Conservation (phyloP, 2,329 filamentous ascomycete species). For the Sclerotinia nivalis region DNA sequence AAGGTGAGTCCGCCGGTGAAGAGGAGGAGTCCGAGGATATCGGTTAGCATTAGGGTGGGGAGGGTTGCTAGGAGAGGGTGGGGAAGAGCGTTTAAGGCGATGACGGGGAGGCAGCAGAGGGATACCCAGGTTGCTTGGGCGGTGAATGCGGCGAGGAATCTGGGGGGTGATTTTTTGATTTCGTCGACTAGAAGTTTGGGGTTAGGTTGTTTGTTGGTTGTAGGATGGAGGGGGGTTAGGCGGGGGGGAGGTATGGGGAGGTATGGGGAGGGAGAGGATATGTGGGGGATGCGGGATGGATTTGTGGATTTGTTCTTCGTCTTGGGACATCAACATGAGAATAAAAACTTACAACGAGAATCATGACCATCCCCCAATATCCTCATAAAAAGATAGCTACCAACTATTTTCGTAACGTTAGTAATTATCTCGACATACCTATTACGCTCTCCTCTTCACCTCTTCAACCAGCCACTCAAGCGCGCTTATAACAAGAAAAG, state of each 20-base stretch:
- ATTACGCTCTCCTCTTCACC: not conserved
- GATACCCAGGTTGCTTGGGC: conserved; percentile 69
- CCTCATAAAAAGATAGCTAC: conserved; percentile 3
- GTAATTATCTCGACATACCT: not conserved
- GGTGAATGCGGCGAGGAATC: conserved; percentile 56
- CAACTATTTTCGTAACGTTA: not conserved
- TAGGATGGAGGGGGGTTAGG: not conserved
- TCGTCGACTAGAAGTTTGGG: conserved; percentile 45
- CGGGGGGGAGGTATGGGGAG: not conserved
- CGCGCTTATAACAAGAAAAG: not conserved
- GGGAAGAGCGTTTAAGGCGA: conserved; percentile 64
- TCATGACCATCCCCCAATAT: conserved; percentile 8
- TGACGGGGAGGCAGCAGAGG: conserved; percentile 64
- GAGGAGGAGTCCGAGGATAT: conserved; percentile 57
- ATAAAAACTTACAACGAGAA: conserved; percentile 4
- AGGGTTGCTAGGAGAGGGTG: conserved; percentile 52
- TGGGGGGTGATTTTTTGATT: conserved; percentile 53
- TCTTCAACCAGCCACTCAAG: not conserved
- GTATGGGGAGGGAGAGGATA: no score
- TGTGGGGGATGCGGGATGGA: no score
- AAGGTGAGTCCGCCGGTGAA: conserved; percentile 61
- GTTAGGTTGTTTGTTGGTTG: not conserved
- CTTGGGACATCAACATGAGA: not conserved
- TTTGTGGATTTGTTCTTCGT: not conserved
- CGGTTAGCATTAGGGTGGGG: conserved; percentile 51